Percentiles rank a stretch among this genome's conserved stretches.
Evolutionary conservation across 2,329 filamentous ascomycete species (phyloP).

Genomic region (Coleophoma crateriformis): DNA sequence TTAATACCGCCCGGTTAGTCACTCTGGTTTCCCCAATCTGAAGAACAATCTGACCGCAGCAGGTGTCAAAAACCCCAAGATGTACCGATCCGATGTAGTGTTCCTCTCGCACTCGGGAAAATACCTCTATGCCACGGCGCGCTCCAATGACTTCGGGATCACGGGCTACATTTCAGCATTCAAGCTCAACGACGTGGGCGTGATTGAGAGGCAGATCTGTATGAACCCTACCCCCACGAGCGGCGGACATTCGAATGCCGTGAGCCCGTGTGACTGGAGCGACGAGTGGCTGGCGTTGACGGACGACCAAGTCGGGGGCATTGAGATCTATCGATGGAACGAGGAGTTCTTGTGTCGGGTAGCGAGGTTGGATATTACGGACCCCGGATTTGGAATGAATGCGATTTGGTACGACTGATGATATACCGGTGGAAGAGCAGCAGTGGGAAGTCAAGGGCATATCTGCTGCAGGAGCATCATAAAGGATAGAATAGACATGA

Average conservation of each 20-base stretch:
- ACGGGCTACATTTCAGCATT: conserved; percentile 84
- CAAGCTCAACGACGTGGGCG: conserved; percentile 60
- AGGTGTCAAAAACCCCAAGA: conserved; percentile 37
- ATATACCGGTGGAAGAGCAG: no score
- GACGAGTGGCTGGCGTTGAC: conserved; percentile 89
- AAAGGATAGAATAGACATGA: no score
- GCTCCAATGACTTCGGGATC: conserved; percentile 68
- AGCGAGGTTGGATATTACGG: conserved; percentile 69
- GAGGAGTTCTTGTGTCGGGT: conserved; percentile 76
- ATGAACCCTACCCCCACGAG: conserved; percentile 82
- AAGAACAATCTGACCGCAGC: conserved; percentile 3
- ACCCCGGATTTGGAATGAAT: conserved; percentile 94
- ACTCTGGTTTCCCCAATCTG: conserved; percentile 8
- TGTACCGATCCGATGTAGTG: conserved; percentile 85
- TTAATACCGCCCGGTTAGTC: conserved; percentile 67
- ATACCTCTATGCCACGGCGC: conserved; percentile 81
- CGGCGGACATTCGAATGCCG: conserved; percentile 83
- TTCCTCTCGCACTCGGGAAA: conserved; percentile 61
- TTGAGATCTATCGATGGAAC: conserved; percentile 84
- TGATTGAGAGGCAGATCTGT: conserved; percentile 72
- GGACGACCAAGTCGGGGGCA: conserved; percentile 80
- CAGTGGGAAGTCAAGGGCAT: no score
- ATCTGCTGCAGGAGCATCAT: no score
- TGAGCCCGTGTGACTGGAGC: conserved; percentile 76
- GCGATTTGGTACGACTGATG: conserved; percentile 83